phyloP scores from a whole-genome alignment of 768 basidiomycete genomes.

The Amanita subjunquillea region DNA sequence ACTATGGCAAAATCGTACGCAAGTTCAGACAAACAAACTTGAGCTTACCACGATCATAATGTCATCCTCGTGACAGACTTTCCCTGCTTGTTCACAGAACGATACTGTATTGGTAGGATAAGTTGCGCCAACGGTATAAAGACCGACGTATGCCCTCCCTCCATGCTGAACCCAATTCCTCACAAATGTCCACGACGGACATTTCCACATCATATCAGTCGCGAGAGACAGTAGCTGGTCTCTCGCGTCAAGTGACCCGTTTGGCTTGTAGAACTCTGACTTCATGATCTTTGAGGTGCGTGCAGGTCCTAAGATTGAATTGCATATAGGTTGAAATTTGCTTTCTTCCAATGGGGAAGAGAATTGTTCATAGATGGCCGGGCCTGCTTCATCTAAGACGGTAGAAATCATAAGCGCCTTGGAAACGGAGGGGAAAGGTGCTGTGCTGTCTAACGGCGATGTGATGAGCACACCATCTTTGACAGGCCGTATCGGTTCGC shows the following conservation, averaged over 20 bases:
- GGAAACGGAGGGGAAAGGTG: conserved; percentile 44
- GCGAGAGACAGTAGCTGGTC: conserved; percentile 46
- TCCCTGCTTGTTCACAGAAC: conserved; percentile 44
- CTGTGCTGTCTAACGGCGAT: conserved; percentile 50
- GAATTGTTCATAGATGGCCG: conserved; percentile 42
- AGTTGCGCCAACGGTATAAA: conserved; percentile 57
- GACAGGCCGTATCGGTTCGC: conserved; percentile 57
- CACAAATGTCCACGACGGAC: conserved; percentile 62
- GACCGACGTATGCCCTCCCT: conserved; percentile 56
- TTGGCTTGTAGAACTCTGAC: conserved; percentile 36
- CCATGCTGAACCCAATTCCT: conserved; percentile 57
- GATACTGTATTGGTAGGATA: conserved; percentile 57
- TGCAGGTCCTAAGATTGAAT: conserved; percentile 32
- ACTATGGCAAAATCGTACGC: conserved; percentile 14
- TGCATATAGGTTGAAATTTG: conserved; percentile 27
- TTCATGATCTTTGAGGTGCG: conserved; percentile 32
- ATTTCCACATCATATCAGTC: conserved; percentile 64
- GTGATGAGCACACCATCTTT: conserved; percentile 62
- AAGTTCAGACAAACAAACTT: background rate
- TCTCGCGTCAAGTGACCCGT: conserved; percentile 37
- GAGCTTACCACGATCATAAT: conserved; percentile 63
- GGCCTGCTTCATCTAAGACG: conserved; percentile 62
- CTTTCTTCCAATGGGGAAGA: conserved; percentile 25
- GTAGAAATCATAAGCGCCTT: conserved; percentile 69
- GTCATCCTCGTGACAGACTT: conserved; percentile 76